Evolutionary conservation across 805 yeast species (phyloP).

Genomic region (Spathaspora passalidarum): DNA sequence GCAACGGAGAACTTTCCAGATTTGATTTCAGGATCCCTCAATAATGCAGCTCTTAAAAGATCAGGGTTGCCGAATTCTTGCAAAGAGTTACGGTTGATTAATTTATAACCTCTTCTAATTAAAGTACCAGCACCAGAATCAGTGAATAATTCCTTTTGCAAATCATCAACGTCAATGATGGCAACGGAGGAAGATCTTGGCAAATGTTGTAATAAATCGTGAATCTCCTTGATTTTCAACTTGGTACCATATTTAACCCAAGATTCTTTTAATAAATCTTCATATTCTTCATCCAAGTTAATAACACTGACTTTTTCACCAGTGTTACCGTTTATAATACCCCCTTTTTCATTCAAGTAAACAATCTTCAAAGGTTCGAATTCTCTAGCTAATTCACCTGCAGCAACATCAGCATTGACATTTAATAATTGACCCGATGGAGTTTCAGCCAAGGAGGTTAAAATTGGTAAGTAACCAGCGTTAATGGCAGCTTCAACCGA

Average conservation of each 20-base stretch:
- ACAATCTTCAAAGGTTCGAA: conserved; percentile 97
- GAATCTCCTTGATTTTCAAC: conserved; percentile 93
- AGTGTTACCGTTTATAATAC: conserved; percentile 87
- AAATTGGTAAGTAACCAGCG: conserved; percentile 95
- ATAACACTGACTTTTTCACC: conserved; percentile 87
- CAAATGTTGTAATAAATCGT: conserved; percentile 86
- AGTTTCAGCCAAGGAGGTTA: conserved; percentile 96
- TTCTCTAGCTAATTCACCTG: conserved; percentile 95
- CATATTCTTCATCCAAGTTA: conserved; percentile 95
- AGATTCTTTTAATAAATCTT: conserved; percentile 80
- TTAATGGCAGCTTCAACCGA: conserved; percentile 88
- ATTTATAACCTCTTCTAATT: conserved; percentile 94
- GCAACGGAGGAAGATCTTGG: conserved; percentile 99
- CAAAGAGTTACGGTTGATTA: conserved; percentile 66
- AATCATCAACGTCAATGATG: conserved; percentile 88
- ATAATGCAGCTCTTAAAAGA: conserved; percentile 69
- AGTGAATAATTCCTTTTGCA: conserved; percentile 95
- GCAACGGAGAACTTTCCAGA: conserved; percentile 75
- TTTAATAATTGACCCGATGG: conserved; percentile 94
- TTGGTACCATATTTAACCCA: conserved; percentile 99
- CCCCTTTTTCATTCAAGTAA: conserved; percentile 96
- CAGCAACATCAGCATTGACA: conserved; percentile 98
- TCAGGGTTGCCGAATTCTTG: conserved; percentile 73
- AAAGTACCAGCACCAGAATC: conserved; percentile 99
- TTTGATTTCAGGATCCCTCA: conserved; percentile 71